Evolutionary conservation across 2,329 filamentous ascomycete genomes (phyloP).

Genomic region (Colletotrichum agaves): DNA sequence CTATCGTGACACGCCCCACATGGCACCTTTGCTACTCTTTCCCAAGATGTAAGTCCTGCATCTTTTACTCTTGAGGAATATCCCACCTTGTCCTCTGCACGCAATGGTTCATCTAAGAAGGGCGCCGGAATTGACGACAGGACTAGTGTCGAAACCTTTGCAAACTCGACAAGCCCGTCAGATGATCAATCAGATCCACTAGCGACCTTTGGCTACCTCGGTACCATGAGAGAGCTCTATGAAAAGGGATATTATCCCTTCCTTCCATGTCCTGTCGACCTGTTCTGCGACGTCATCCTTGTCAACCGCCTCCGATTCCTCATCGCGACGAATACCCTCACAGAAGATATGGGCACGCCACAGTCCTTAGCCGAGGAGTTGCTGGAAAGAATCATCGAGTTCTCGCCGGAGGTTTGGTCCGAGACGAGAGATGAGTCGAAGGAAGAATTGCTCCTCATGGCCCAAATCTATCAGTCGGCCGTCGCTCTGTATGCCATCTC

Average conservation of each 20-base stretch:
- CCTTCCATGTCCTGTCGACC: conserved; percentile 44
- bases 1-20: background rate
- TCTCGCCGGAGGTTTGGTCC: conserved; percentile 47
- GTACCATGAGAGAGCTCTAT: conserved; percentile 44
- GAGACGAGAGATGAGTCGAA: conserved; percentile 12
- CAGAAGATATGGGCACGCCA: conserved; percentile 27
- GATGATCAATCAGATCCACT: conserved; percentile 43
- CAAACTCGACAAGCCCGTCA: conserved; percentile 51
- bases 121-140: conserved; percentile 7
- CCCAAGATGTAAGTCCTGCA: conserved; percentile 16
- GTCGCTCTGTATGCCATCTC: conserved; percentile 49
- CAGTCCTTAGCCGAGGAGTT: conserved; percentile 18
- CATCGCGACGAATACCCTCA: conserved; percentile 27
- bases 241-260: conserved; percentile 39
- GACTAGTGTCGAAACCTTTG: conserved; percentile 46
- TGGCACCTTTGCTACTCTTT: conserved; percentile 1
- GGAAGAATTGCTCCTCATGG: conserved; percentile 37
- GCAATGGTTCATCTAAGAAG: too few relatives aligned
- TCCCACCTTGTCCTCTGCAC: too few relatives aligned
- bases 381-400: conserved; percentile 40
- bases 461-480: conserved; percentile 45
- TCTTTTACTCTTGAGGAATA: too few relatives aligned
- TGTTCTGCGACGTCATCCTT: conserved; percentile 48
- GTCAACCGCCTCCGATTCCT: conserved; percentile 50
- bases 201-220: conserved; percentile 39